A percentile compares a stretch with the other conserved stretches of the same genome.
phyloP scores from a whole-genome alignment of 2,329 filamentous ascomycete genomes.

The Orbilia javanica region DNA sequence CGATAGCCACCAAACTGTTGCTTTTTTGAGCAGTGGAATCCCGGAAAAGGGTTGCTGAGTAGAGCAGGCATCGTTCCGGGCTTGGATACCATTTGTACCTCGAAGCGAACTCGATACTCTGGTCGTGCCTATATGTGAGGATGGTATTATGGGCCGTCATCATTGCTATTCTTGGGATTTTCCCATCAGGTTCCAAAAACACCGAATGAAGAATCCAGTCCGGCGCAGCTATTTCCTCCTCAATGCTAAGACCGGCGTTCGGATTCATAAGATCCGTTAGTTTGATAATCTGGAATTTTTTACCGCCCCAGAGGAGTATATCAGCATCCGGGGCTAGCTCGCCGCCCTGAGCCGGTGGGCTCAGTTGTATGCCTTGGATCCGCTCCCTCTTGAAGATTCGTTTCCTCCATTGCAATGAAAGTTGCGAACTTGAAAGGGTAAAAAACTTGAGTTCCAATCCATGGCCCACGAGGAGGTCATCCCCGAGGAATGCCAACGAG shows the following conservation, averaged over 20 bases:
- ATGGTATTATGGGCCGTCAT: constrained; percentile 91
- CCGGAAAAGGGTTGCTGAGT: constrained; percentile 78
- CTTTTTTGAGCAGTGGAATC: not conserved
- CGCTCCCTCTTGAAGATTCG: constrained; percentile 76
- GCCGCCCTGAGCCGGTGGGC: constrained; percentile 45
- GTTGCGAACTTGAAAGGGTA: constrained; percentile 65
- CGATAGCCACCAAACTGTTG: constrained; percentile 66
- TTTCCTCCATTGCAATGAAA: constrained; percentile 39
- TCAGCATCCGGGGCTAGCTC: constrained; percentile 57
- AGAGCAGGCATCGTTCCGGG: constrained; percentile 81
- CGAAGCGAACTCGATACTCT: constrained; percentile 62
- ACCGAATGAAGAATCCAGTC: constrained; percentile 84
- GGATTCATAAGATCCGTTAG: constrained; percentile 47
- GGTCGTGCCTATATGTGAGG: constrained; percentile 67
- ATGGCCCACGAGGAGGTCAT: constrained; percentile 71
- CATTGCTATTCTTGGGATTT: constrained; percentile 69
- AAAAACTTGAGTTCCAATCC: constrained; percentile 73
- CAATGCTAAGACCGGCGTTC: constrained; percentile 61
- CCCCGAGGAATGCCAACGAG: constrained; percentile 70
- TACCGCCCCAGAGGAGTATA: constrained; percentile 79
- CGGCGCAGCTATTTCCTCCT: constrained; percentile 68
- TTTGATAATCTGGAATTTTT: constrained; percentile 69
- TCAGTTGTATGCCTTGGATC: constrained; percentile 77
- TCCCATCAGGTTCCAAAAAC: constrained; percentile 66
- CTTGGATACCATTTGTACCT: constrained; percentile 61